phyloP scores from a whole-genome alignment of 306 rosid genomes.

The Pyrus bretschneideri region DNA sequence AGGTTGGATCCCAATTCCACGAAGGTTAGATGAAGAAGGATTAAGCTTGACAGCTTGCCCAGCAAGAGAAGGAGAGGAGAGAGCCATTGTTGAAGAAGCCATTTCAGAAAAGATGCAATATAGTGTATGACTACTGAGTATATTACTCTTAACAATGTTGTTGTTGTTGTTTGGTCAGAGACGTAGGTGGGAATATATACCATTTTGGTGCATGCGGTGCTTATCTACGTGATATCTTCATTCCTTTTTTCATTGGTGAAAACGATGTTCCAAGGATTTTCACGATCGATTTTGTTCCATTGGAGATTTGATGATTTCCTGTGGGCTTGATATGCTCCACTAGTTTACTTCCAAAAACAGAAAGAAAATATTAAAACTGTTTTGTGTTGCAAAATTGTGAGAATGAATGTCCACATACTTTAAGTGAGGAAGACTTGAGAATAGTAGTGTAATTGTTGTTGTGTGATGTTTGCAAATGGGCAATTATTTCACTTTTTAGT shows the following conservation, averaged over 20 bases:
- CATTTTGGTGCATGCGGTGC: not conserved
- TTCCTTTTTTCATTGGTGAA: slow-evolving; percentile 20
- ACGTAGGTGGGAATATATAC: not conserved
- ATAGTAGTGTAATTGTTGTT: no score
- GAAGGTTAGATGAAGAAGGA: no score
- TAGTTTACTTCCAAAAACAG: not conserved
- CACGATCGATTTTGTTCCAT: not conserved
- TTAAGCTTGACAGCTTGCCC: no score
- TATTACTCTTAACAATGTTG: not conserved
- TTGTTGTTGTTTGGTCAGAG: not conserved
- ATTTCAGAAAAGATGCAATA: not conserved
- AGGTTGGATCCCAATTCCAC: no score
- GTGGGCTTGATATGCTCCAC: not conserved
- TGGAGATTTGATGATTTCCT: not conserved
- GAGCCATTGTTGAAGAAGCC: no score
- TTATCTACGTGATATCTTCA: slow-evolving; percentile 20
- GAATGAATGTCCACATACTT: no score
- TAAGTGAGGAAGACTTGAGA: no score
- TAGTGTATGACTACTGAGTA: not conserved
- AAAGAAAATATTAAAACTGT: not conserved
- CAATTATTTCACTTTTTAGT: no score
- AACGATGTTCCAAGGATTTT: not conserved
- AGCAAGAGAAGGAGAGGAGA: no score
- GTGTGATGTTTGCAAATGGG: no score
- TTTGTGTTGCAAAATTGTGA: not conserved